Evolutionary conservation across 495 filamentous ascomycete genomes (phyloP), one percentile per base, ranked within the genome.

Genomic region (Daldinia grandis): DNA sequence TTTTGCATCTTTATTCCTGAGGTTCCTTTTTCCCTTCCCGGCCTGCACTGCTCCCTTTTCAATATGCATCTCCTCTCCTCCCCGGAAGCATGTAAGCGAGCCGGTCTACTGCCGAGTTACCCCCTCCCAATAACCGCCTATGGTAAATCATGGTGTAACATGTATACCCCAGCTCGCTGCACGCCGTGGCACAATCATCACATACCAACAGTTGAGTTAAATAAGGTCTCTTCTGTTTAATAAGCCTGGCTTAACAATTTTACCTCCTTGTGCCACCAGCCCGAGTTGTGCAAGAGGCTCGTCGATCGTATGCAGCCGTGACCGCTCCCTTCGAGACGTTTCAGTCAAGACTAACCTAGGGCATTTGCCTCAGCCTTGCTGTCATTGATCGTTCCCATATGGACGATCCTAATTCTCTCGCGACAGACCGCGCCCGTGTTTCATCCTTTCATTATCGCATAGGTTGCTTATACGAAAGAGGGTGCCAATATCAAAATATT

Each of bases 271-370:
- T 53, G 4, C 1, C 4, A 53, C 49, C 49, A 10, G 27, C 12
- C 12, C 17, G 42, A 47, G 42, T 47, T 12, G 3, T 47, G 24
- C 42, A 47, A 24, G 42, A 21, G 17, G 42, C 42, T 47, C 21
- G 42, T 24, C 19, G 19, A 47, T 47, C 42, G 21, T 47, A 21
- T 47, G 42, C 19, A 47, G 19, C 8, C 12, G 24, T 53, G 49
- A 53, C 25, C 49, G 49, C 24, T 12, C 24, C 14, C 12, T 4
- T 9, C 14, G 2, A 5, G 9, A 53, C 5, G 49, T 30, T 53
- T 53, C 14, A 53, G 49, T 25, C 49, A 53, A 53, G 49, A 53
- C n/a, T n/a, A n/a, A n/a, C 5, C 25, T 53, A n/a, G 25, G 49
- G 49, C 49, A 12, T 53, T 53, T 10, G 19, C 19, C 9, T 47